Base-by-base conservation (phyloP, 495 filamentous ascomycete species). In the Talaromyces stipitatus region DNA sequence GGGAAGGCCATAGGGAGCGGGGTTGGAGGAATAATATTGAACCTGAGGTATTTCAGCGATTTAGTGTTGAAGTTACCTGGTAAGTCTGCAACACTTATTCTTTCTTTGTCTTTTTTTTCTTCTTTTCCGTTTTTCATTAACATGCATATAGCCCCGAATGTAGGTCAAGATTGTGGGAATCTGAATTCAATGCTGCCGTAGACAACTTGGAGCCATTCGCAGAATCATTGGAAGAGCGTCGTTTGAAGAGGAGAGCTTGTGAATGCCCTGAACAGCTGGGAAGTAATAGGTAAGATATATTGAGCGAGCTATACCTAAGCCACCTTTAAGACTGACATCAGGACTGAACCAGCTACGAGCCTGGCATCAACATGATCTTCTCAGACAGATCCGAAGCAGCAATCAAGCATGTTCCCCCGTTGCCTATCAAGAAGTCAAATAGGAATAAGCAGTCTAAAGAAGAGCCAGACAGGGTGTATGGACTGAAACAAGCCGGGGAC, bases 381-480 rank as follows among this genome's bases (percentile, higher is more conserved):
- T 50, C 38, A 11, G 58, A 56, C 47, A 22, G 58, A 48, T 6
- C 58, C 16, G 52, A 60, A 27, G 11, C 22, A n/a, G 9, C 26
- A 23, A 50, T 60, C 8, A 32, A 27, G 12, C 52, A 60, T 29
- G 23, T 27, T 18, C 24, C 47, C 16, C 33, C 51, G 23, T 16
- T 45, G 18, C 2, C 16, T 23, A 50, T 29, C 18, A 7, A 53
- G 9, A 22, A n/a, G 30, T 9, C 41, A 12, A 6, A 43, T 23
- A 27, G n/a, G n/a, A 2, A 47, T 12, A 24, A 47, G 22, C 36
- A 41, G n/a, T 14, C 16, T 20, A 41, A 41, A 41, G 36, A 41
- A 18, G 36, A 41, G 36, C 61, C 61, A 28, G 61, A 63, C 28
- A 50, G 38, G 20, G 18, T 61, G 7, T 61, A 61, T 41, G 61